Evolutionary conservation across 768 basidiomycete species (phyloP).

Genomic region (Termitomyces sp.): DNA sequence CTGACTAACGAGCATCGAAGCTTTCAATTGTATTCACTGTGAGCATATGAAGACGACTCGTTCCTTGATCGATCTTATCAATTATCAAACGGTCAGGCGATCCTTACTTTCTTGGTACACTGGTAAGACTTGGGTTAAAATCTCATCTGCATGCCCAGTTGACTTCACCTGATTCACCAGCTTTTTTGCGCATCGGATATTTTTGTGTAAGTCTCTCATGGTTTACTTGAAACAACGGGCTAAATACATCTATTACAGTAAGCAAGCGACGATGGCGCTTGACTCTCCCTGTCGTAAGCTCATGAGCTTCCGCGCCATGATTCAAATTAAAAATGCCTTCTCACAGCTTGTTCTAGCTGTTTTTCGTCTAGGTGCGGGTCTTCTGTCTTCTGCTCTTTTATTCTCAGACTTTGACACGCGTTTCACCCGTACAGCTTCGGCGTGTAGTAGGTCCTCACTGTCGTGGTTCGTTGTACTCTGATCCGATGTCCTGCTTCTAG

Average conservation of each 20-base stretch:
- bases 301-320: background rate
- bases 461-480: background rate
- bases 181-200: constrained; percentile 31
- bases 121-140: constrained; percentile 21
- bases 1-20: background rate
- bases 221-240: background rate
- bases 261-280: constrained; percentile 20
- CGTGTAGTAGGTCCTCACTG: constrained; percentile 12
- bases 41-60: background rate
- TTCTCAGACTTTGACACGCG: background rate
- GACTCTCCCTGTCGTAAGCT: constrained; percentile 17
- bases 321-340: background rate
- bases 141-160: background rate
- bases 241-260: constrained; percentile 3
- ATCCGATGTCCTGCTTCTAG: constrained; percentile 6
- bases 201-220: constrained; percentile 14
- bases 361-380: constrained; percentile 16
- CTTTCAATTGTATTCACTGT: constrained; percentile 23
- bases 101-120: constrained; percentile 37
- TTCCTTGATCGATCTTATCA: background rate
- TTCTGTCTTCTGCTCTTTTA: background rate
- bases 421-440: constrained; percentile 9
- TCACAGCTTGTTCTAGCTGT: constrained; percentile 15
- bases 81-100: constrained; percentile 19
- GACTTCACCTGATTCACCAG: constrained; percentile 11